phyloP scores from a whole-genome alignment of 2,329 filamentous ascomycete genomes.

The Xylaria sp. region DNA sequence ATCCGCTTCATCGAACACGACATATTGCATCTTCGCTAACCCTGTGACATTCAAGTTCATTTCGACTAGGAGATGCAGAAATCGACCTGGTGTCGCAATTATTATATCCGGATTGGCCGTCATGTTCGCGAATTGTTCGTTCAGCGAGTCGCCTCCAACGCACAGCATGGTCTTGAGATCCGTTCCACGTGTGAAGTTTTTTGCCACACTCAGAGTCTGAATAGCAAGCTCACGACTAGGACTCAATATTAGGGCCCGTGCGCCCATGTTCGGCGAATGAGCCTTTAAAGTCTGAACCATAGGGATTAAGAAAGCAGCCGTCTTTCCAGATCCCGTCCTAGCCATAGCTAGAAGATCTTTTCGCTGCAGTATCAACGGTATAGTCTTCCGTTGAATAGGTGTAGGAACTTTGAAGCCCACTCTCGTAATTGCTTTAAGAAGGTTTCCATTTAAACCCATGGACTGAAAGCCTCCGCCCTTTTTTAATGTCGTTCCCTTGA shows the following conservation, averaged over 20 bases:
- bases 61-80: slow-evolving; percentile 62
- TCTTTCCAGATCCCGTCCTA: slow-evolving; percentile 98
- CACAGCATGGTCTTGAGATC: slow-evolving; percentile 88
- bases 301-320: slow-evolving; percentile 95
- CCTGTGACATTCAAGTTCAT: slow-evolving; percentile 77
- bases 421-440: slow-evolving; percentile 89
- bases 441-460: slow-evolving; percentile 86
- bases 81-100: slow-evolving; percentile 95
- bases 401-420: slow-evolving; percentile 98
- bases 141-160: slow-evolving; percentile 80
- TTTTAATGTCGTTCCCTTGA: slow-evolving; percentile 88
- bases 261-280: slow-evolving; percentile 87
- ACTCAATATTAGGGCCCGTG: slow-evolving; percentile 87
- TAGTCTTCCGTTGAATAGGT: slow-evolving; percentile 96
- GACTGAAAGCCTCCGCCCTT: slow-evolving; percentile 97
- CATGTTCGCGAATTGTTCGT: slow-evolving; percentile 40
- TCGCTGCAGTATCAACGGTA: slow-evolving; percentile 87
- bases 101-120: slow-evolving; percentile 95
- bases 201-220: slow-evolving; percentile 71
- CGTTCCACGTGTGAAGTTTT: slow-evolving; percentile 90
- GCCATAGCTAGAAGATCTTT: slow-evolving; percentile 97
- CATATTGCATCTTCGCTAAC: slow-evolving; percentile 89
- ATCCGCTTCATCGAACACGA: slow-evolving; percentile 98
- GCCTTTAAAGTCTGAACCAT: slow-evolving; percentile 95
- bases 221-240: slow-evolving; percentile 94